Base-by-base conservation (phyloP, 2,329 filamentous ascomycete species). In the Arthrobotrys sinensis region DNA sequence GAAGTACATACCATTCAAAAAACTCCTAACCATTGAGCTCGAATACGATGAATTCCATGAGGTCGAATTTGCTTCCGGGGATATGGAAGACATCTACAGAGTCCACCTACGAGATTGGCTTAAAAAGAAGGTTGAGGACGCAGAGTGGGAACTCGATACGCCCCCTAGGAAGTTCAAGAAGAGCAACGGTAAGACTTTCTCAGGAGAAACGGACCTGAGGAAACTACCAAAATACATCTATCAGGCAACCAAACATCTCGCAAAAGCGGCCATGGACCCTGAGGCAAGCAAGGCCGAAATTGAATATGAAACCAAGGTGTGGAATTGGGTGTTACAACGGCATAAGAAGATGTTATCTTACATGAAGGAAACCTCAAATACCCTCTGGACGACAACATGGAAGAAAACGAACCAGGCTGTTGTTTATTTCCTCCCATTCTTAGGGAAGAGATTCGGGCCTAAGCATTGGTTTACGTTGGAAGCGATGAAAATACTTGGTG, bases 11-110 rank as follows among this genome's bases (percentile, higher is more conserved):
- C 34, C 36, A 0, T 60, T 28, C 36, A 43, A 60, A 11, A 43
- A n/a, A 21, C 19, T 43, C 12, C 10, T 40, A 43, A 40, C 8
- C 1, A 10, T 43, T 4, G 55, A 60, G 8, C 21, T 24, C 12
- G 34, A 5, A 32, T 10, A 19, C 12, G 11, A 43, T 2, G 36
- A 60, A 60, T 43, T 60, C 21, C 16, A 40, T 19, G 8, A 57
- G 8, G n/a, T 60, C n/a, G 48, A 28, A 24, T 77, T 77, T n/a
- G 73, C 65, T 19, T 71, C 66, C 4, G 12, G 21, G 4, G 40
- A 66, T 10, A 77, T 77, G 73, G 73, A 77, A 32, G 16, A 63
- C 14, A 14, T 67, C 8, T 77, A 77, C 28, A 63, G 60, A 14
- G 5, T 28, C 8, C 46, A 28, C 19, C 21, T 71, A 19, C 16